phyloP scores from a whole-genome alignment of 2,329 filamentous ascomycete genomes.

The Aspergillus oerlinghausenensis region DNA sequence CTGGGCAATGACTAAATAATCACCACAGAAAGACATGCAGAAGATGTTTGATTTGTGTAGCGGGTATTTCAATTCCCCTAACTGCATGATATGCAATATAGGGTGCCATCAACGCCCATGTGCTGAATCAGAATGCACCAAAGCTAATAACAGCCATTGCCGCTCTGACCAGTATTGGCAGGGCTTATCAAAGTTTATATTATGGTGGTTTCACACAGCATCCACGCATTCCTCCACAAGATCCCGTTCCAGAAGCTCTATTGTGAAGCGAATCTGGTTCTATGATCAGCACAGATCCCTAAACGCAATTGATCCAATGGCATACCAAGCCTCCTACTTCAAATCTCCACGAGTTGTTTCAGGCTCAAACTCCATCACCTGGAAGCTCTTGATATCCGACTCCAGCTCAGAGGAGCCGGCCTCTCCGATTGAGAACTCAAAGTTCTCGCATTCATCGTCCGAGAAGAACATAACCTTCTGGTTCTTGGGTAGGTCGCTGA shows the following conservation, averaged over 20 bases:
- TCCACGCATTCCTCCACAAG: no score
- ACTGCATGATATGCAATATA: no score
- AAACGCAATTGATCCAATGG: no score
- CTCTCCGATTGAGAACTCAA: neutral
- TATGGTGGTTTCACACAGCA: neutral
- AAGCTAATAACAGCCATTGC: no score
- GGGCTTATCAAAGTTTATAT: neutral
- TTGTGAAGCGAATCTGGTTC: neutral
- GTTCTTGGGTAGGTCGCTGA: neutral
- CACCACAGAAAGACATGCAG: neutral
- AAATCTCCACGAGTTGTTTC: neutral
- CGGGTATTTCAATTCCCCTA: no score
- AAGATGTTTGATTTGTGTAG: no score
- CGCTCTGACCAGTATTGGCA: neutral
- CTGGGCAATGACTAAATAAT: neutral
- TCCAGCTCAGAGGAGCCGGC: neutral
- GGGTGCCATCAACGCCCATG: no score
- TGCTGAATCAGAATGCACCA: no score
- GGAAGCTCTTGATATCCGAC: neutral
- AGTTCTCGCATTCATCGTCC: conserved; percentile 1
- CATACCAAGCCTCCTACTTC: neutral
- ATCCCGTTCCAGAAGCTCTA: neutral
- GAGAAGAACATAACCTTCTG: conserved; percentile 4
- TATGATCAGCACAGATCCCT: neutral
- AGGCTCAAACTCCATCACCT: conserved; percentile 1